phyloP scores from a whole-genome alignment of 2,329 filamentous ascomycete species.

The Canariomyces notabilis region DNA sequence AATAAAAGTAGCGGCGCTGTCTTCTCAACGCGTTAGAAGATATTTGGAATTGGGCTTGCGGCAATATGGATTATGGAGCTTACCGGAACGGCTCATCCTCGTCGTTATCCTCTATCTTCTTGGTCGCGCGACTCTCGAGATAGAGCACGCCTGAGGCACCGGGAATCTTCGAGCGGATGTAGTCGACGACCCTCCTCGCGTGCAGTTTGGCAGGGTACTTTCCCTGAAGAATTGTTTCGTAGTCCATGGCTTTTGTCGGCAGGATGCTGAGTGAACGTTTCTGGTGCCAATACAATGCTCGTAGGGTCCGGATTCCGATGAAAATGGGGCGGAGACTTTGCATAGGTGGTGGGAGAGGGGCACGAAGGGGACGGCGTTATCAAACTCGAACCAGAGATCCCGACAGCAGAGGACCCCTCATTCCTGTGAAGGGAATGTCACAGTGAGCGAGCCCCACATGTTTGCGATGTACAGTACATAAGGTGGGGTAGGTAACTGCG shows the following conservation, averaged over 20 bases:
- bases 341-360: neutral
- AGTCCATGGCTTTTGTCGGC: slow-evolving; percentile 26
- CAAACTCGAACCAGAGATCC: no score
- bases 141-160: slow-evolving; percentile 71
- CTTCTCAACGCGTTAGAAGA: slow-evolving; percentile 40
- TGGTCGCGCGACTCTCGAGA: slow-evolving; percentile 77
- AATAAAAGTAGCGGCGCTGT: slow-evolving; percentile 91
- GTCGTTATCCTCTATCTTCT: slow-evolving; percentile 85
- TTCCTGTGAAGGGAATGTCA: no score
- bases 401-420: no score
- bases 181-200: slow-evolving; percentile 74
- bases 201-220: slow-evolving; percentile 84
- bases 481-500: no score
- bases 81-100: slow-evolving; percentile 75
- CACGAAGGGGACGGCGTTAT: no score
- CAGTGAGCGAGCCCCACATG: no score
- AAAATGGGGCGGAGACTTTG: neutral
- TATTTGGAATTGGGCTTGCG: neutral
- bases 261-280: slow-evolving; percentile 5
- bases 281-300: no score
- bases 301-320: neutral
- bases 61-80: neutral
- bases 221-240: slow-evolving; percentile 50
- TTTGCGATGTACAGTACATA: no score
- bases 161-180: slow-evolving; percentile 63